Base-by-base conservation (phyloP, 495 filamentous ascomycete genomes). In the Xylaria curta region DNA sequence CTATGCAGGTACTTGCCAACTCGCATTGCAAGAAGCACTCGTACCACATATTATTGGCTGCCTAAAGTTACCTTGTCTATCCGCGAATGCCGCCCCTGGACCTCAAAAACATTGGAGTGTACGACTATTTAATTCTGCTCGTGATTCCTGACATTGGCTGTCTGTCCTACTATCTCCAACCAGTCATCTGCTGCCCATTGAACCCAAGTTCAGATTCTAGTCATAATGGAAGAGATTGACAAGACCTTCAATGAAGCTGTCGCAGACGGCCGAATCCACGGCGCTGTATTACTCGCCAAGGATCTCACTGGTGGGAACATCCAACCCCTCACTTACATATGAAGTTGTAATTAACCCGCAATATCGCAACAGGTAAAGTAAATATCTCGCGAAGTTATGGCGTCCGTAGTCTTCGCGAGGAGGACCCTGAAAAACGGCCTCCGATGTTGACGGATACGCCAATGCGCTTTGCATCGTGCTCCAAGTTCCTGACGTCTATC, bases 401-500 rank as follows among this genome's bases (percentile, higher is more conserved):
- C 47, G 46, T 71, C 10, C 69, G 69, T 8, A 71, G 61, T 3
- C 26, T 66, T 1, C 69, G 51, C 26, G 61, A 66, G 10, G 49
- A 33, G 9, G 69, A 66, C 17, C 69, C 69, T 6, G 9, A 33
- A n/a, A 58, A 71, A 12, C 36, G 69, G 44, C 69, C 69, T 4
- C 60, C 69, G 6, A 58, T 71, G 61, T 40, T 15, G 24, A 8
- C 42, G 8, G 69, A 66, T 33, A 65, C 69, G 38, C 61, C 69
- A 2, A 64, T 66, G 69, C 69, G 61, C 53, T 10, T 78, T 49
- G 75, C 15, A 71, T 92, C 28, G 83, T 89, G 44, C 86, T 91
- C 81, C 88, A 89, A 77, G 85, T 88, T 85, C 15, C 71, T 85
- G 13, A 81, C 84, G 7, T 79, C 79, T 28, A 79, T 88, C 51